A percentile compares a stretch with the other conserved stretches of the same genome.
These are phyloP conservation scores for Auricularia cornea DNA, from an alignment of 768 basidiomycete genomes.

Conservation along the genomic window DNA sequence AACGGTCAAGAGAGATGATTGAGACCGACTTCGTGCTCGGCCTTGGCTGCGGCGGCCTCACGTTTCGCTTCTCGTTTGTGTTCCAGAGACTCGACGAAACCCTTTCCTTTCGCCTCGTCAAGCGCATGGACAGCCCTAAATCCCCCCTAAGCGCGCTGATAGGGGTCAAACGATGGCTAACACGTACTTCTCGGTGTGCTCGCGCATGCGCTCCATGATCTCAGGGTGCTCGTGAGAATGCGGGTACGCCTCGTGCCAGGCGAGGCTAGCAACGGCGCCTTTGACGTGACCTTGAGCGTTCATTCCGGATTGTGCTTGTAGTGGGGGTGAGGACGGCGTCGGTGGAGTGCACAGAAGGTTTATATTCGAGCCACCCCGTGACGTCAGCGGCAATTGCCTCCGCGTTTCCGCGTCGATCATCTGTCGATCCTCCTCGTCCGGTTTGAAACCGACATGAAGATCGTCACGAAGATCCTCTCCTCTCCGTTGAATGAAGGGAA, in stretches of 20 bases:
- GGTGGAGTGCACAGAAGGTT: too few species aligned
- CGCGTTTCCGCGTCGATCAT: too few species aligned
- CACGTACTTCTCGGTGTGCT: neutral
- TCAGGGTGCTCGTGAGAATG: neutral
- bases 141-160: neutral
- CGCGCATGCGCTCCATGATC: neutral
- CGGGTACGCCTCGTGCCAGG: neutral
- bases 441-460: too few species aligned
- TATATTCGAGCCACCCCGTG: too few species aligned
- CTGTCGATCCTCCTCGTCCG: too few species aligned
- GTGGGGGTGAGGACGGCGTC: too few species aligned
- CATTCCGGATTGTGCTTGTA: neutral
- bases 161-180: neutral
- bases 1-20: neutral
- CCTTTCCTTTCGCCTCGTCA: neutral
- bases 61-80: neutral
- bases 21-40: neutral
- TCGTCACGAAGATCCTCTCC: too few species aligned
- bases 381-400: too few species aligned
- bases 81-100: neutral
- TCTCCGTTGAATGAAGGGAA: too few species aligned
- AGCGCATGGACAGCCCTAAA: neutral
- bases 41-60: neutral
- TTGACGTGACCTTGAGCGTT: neutral
- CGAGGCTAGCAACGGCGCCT: neutral